phyloP scores from a whole-genome alignment of 768 basidiomycete genomes.

The Agaricus blazei region DNA sequence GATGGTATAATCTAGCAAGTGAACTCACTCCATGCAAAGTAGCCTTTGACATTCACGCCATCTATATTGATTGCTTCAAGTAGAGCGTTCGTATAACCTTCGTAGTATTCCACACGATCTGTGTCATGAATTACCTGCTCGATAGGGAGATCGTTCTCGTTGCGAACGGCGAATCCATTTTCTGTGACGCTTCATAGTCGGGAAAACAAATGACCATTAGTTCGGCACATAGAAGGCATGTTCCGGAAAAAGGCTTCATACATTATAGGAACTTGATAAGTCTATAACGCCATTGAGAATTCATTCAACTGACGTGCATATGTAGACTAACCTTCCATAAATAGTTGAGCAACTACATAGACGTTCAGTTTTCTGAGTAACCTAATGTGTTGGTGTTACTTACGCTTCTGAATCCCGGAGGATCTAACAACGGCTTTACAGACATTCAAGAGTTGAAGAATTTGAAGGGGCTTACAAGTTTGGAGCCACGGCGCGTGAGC shows the following conservation, averaged over 20 bases:
- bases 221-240: too few species aligned
- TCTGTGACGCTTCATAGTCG: conserved; percentile 48
- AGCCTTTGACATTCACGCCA: conserved; percentile 51
- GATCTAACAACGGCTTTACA: conserved; percentile 28
- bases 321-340: conserved; percentile 47
- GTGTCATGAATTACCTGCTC: conserved; percentile 48
- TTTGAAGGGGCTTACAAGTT: conserved; percentile 22
- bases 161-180: conserved; percentile 64
- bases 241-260: conserved; percentile 19
- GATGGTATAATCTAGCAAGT: background rate
- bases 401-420: conserved; percentile 55
- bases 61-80: conserved; percentile 51
- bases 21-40: conserved; percentile 63
- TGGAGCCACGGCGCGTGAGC: conserved; percentile 62
- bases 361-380: background rate
- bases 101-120: conserved; percentile 61
- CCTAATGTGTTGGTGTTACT: conserved; percentile 11
- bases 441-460: background rate
- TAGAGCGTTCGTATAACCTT: conserved; percentile 46
- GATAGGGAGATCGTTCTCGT: conserved; percentile 42
- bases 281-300: conserved; percentile 15
- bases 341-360: conserved; percentile 51
- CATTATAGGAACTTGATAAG: conserved; percentile 49
- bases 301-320: background rate
- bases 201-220: background rate